Percentiles rank a stretch among this genome's conserved stretches.
phyloP scores from a whole-genome alignment of 345 rosid species.

The Bruguiera sexangula region DNA sequence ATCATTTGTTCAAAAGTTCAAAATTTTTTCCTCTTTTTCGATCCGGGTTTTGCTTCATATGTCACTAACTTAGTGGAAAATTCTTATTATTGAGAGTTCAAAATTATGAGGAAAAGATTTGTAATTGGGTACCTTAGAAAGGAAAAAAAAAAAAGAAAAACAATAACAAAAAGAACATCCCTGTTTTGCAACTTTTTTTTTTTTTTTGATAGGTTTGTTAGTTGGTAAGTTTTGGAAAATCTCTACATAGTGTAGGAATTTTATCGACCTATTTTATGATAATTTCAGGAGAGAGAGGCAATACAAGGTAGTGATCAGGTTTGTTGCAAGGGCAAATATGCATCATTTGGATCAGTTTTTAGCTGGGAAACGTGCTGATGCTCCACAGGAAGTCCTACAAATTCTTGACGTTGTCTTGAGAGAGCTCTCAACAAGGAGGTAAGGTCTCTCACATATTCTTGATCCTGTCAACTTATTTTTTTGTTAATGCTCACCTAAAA shows the following conservation, averaged over 20 bases:
- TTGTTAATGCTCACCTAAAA: background rate
- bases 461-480: too few species aligned
- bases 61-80: background rate
- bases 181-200: background rate
- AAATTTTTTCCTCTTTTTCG: background rate
- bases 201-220: background rate
- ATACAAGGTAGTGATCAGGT: constrained; percentile 78
- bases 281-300: constrained; percentile 68
- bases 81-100: background rate
- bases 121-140: background rate
- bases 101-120: background rate
- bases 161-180: background rate
- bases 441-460: background rate
- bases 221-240: background rate
- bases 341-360: constrained; percentile 83
- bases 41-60: constrained; percentile 4
- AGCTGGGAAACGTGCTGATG: constrained; percentile 86
- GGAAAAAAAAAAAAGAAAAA: background rate
- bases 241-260: background rate
- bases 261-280: constrained; percentile 8
- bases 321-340: constrained; percentile 80
- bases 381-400: constrained; percentile 86
- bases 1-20: constrained; percentile 3
- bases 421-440: constrained; percentile 80
- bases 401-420: constrained; percentile 89